Evolutionary conservation across 257 asterid genomes (phyloP).

Genomic region (Prunella vulgaris): DNA sequence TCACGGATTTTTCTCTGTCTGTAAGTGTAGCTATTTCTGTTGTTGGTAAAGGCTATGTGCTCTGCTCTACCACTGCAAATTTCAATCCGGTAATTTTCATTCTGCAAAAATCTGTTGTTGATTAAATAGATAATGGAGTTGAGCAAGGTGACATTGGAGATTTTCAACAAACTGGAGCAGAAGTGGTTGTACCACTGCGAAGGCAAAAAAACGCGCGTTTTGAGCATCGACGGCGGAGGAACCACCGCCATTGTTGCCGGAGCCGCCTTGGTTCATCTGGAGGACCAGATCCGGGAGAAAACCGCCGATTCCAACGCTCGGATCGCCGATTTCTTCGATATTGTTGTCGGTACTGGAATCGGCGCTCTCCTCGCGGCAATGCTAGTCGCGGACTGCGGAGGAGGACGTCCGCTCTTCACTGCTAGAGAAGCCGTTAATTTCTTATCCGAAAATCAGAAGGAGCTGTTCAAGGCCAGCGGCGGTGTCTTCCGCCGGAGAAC

Average conservation of each 20-base stretch:
- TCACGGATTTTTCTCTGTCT: slow-evolving; percentile 34
- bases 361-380: slow-evolving; percentile 85
- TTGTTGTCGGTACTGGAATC: slow-evolving; percentile 80
- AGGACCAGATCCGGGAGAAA: slow-evolving; percentile 74
- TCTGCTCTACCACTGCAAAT: not conserved
- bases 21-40: too few relatives aligned
- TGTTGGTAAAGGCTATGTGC: too few relatives aligned
- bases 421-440: slow-evolving; percentile 60
- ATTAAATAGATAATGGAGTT: slow-evolving; percentile 41
- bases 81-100: not conserved
- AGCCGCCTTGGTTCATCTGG: slow-evolving; percentile 58
- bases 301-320: slow-evolving; percentile 65
- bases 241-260: slow-evolving; percentile 60
- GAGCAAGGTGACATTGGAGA: slow-evolving; percentile 69
- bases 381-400: slow-evolving; percentile 69
- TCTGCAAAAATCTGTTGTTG: not conserved
- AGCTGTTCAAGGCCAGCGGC: slow-evolving; percentile 37
- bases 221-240: slow-evolving; percentile 85
- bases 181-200: slow-evolving; percentile 80
- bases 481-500: slow-evolving; percentile 49
- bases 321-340: slow-evolving; percentile 77
- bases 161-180: slow-evolving; percentile 84
- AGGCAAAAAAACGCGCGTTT: slow-evolving; percentile 67
- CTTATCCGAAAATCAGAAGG: slow-evolving; percentile 38
- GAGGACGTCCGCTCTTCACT: slow-evolving; percentile 66